A percentile compares a stretch with the other conserved stretches of the same genome.
Conservation (phyloP, 169 alveolate genomes). For the Cryptosporidium parvum region DNA sequence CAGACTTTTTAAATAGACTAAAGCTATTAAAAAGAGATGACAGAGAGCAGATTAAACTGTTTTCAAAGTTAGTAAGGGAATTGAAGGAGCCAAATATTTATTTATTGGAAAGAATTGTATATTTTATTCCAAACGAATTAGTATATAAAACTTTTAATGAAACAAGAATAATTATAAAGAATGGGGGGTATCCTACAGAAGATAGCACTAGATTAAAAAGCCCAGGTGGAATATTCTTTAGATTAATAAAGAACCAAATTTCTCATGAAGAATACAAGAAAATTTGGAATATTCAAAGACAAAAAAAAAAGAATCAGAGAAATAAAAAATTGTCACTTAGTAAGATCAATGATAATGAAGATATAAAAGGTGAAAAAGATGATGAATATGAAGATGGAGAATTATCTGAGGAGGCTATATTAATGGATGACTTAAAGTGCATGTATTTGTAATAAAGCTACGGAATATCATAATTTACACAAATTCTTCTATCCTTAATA, state of each 20-base stretch:
- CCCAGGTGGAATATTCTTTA: conserved; percentile 70
- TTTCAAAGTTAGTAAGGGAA: conserved; percentile 23
- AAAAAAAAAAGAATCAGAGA: conserved; percentile 8
- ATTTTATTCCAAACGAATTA: conserved; percentile 24
- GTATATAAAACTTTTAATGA: not conserved
- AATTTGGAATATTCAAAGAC: conserved; percentile 44
- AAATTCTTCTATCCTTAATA: not conserved
- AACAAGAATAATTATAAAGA: conserved; percentile 22
- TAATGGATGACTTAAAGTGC: conserved; percentile 34
- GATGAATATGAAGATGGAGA: conserved; percentile 46
- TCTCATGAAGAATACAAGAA: conserved; percentile 29
- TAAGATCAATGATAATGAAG: not conserved
- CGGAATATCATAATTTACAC: not conserved
- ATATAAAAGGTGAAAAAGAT: not conserved
- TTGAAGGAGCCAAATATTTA: conserved; percentile 66
- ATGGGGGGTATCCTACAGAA: conserved; percentile 59
- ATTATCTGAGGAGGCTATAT: conserved; percentile 43
- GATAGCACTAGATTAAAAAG: conserved; percentile 56
- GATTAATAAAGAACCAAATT: conserved; percentile 39
- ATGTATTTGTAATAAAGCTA: not conserved
- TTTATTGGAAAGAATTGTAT: conserved; percentile 56
- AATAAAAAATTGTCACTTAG: not conserved
- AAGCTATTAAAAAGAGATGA: conserved; percentile 33
- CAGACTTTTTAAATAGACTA: conserved; percentile 19
- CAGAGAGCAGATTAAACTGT: conserved; percentile 3